Percentiles rank a stretch among this genome's conserved stretches.
phyloP scores from a whole-genome alignment of 257 asterid species.

The Solanum piurae region DNA sequence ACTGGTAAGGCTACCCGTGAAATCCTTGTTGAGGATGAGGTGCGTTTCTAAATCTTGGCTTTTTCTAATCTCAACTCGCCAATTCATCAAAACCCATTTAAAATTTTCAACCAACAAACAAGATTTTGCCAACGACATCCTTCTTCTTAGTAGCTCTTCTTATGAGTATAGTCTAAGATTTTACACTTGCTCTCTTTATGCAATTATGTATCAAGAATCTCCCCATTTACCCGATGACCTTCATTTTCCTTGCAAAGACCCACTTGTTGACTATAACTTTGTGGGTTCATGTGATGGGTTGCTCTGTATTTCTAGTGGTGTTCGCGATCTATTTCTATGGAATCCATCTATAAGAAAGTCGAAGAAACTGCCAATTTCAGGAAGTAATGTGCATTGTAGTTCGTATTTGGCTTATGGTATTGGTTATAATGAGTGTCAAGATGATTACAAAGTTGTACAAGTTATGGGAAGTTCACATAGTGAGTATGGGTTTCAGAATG shows the following conservation, averaged over 20 bases:
- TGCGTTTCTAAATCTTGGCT: slow-evolving; percentile 47
- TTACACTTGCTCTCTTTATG: not conserved
- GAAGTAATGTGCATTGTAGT: not conserved
- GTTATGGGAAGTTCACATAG: not conserved
- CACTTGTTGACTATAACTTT: not conserved
- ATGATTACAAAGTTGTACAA: not conserved
- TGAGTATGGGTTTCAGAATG: not conserved
- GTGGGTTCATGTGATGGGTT: not conserved
- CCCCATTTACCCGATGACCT: not conserved
- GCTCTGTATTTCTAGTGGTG: not conserved
- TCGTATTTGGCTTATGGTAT: not conserved
- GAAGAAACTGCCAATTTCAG: not conserved
- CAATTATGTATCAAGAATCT: not conserved
- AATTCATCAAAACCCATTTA: slow-evolving; percentile 29
- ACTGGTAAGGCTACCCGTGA: slow-evolving; percentile 31
- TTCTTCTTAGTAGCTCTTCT: not conserved
- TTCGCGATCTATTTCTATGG: not conserved
- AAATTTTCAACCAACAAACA: not conserved
- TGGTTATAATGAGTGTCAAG: not conserved
- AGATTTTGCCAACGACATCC: not conserved
- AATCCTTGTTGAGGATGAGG: slow-evolving; percentile 27
- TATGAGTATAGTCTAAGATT: not conserved
- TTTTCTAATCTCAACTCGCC: slow-evolving; percentile 22
- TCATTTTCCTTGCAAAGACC: not conserved
- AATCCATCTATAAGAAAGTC: not conserved